These are phyloP conservation scores for Phyllosticta capitalensis DNA, from an alignment of 2,329 filamentous ascomycete genomes.

Conservation along the genomic window DNA sequence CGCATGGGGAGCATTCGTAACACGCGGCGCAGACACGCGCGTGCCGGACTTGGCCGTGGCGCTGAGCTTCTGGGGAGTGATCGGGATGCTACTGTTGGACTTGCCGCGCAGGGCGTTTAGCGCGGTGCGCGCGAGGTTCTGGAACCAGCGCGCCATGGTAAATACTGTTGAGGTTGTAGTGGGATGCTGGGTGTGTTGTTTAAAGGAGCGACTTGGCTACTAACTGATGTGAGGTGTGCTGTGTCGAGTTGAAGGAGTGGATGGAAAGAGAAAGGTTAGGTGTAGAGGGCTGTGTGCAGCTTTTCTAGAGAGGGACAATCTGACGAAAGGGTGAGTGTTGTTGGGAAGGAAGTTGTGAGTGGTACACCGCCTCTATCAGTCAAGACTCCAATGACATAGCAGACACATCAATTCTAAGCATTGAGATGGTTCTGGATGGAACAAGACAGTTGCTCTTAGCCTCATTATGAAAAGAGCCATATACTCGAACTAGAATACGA, in stretches of 20 bases:
- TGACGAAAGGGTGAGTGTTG: background rate
- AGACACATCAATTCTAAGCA: background rate
- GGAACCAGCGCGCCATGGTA: constrained; percentile 3
- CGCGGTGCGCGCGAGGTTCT: background rate
- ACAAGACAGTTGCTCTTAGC: background rate
- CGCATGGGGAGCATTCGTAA: background rate
- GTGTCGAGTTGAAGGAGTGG: background rate
- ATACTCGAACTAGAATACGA: background rate
- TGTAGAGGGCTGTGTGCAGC: background rate
- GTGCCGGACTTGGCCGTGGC: background rate
- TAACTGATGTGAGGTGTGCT: background rate
- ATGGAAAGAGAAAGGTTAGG: background rate
- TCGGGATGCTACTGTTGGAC: background rate
- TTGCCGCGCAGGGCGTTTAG: background rate
- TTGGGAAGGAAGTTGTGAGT: background rate
- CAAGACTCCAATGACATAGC: background rate
- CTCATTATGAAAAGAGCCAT: background rate
- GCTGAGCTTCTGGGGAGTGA: background rate
- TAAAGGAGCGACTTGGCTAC: background rate
- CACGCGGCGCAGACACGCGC: background rate
- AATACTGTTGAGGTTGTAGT: background rate
- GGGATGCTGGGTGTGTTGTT: background rate
- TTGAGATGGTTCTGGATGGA: background rate
- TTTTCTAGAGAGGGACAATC: background rate
- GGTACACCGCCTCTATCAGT: background rate